These are phyloP conservation scores for Monilinia polystroma DNA, from an alignment of 2,329 filamentous ascomycete genomes.

Conservation along the genomic window DNA sequence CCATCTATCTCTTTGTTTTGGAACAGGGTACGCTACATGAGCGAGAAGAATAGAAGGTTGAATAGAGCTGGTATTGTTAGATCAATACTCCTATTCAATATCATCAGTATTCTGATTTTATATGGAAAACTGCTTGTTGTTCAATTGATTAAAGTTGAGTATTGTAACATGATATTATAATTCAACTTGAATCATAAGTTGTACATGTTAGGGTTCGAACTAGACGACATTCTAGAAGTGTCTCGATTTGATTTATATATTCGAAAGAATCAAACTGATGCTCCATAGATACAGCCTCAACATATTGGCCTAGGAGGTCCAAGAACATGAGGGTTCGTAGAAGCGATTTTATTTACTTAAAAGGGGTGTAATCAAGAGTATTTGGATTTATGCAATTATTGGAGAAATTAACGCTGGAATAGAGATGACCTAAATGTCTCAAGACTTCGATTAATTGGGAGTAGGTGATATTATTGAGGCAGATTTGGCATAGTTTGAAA, in stretches of 20 bases:
- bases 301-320: constrained; percentile 27
- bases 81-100: too few species aligned
- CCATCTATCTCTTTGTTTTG: too few species aligned
- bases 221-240: too few species aligned
- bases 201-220: not conserved
- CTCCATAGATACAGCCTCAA: not conserved
- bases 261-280: not conserved
- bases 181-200: not conserved
- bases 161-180: not conserved
- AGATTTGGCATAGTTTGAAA: constrained; percentile 26
- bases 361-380: constrained; percentile 36
- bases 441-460: not conserved
- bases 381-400: constrained; percentile 29
- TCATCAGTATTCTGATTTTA: too few species aligned
- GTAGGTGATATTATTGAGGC: constrained; percentile 26
- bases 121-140: too few species aligned
- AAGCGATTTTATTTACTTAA: constrained; percentile 39
- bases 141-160: too few species aligned
- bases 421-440: constrained; percentile 27
- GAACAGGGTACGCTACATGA: too few species aligned
- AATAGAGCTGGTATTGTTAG: too few species aligned
- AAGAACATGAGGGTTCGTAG: constrained; percentile 40
- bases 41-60: too few species aligned
- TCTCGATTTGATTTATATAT: too few species aligned
- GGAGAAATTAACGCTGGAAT: constrained; percentile 38